A percentile compares a stretch with the other conserved stretches of the same genome.
These are phyloP conservation scores for Pseudogymnoascus sp. DNA, from an alignment of 2,329 filamentous ascomycete species.

Conservation along the genomic window DNA sequence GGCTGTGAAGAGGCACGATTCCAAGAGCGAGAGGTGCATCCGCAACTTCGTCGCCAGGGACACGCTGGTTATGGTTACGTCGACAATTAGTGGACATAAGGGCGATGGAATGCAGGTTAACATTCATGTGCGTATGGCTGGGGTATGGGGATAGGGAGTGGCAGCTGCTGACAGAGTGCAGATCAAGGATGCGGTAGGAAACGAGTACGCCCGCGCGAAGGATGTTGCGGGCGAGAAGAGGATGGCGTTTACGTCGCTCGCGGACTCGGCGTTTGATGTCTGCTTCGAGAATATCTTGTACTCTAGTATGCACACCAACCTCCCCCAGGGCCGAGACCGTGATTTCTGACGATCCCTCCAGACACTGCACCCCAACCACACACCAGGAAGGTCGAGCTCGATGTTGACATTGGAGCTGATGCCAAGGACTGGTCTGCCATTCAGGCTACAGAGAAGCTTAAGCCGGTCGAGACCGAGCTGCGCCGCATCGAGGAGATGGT, in stretches of 20 bases:
- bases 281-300: conserved; percentile 81
- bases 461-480: conserved; percentile 92
- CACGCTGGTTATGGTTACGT: conserved; percentile 91
- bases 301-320: neutral
- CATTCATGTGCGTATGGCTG: conserved; percentile 67
- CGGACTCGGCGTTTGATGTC: conserved; percentile 88
- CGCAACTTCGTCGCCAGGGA: conserved; percentile 91
- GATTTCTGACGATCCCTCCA: neutral
- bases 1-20: conserved; percentile 58
- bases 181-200: conserved; percentile 93
- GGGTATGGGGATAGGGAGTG: neutral
- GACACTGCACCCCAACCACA: conserved; percentile 24
- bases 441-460: conserved; percentile 93
- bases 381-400: conserved; percentile 54
- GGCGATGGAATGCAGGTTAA: conserved; percentile 92
- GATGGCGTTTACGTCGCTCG: conserved; percentile 88
- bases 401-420: conserved; percentile 33
- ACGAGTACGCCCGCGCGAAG: conserved; percentile 88
- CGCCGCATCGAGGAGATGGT: conserved; percentile 88
- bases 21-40: conserved; percentile 77
- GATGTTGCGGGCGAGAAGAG: conserved; percentile 77
- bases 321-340: neutral
- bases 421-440: conserved; percentile 98
- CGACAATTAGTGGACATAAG: conserved; percentile 74
- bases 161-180: conserved; percentile 32